These are phyloP conservation scores for Dactylellina parvicollis DNA, from an alignment of 2,329 filamentous ascomycete species.

Conservation along the genomic window DNA sequence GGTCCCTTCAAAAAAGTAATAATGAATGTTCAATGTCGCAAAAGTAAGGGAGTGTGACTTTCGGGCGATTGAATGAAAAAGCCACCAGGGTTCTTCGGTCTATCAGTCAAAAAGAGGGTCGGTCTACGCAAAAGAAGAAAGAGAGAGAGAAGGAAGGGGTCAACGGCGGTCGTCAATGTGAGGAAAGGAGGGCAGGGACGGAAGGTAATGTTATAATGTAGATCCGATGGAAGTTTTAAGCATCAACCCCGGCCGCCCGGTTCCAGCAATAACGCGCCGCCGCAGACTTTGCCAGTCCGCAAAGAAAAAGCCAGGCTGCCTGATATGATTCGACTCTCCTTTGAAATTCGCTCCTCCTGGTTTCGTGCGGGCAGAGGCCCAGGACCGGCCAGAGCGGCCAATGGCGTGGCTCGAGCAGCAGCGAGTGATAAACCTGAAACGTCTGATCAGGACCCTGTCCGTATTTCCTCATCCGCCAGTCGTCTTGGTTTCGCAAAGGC, in stretches of 20 bases:
- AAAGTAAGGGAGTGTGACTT: conserved; percentile 35
- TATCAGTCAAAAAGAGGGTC: conserved; percentile 36
- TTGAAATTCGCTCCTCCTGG: conserved; percentile 51
- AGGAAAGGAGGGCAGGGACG: conserved; percentile 36
- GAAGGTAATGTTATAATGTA: conserved; percentile 54
- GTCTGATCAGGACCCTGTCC: conserved; percentile 51
- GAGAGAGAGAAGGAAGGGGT: conserved; percentile 37
- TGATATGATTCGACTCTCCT: conserved; percentile 39
- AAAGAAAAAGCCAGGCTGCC: conserved; percentile 24
- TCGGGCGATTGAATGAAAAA: conserved; percentile 33
- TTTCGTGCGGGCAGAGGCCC: conserved; percentile 31
- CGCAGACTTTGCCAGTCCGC: conserved; percentile 26
- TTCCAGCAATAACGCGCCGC: conserved; percentile 40
- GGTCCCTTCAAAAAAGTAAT: too few relatives aligned
- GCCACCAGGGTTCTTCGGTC: conserved; percentile 48
- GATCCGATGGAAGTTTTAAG: conserved; percentile 53
- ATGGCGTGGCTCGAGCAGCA: conserved; percentile 33
- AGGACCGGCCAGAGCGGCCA: conserved; percentile 22
- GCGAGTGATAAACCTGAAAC: conserved; percentile 52
- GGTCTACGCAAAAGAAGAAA: conserved; percentile 31
- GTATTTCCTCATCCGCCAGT: conserved; percentile 51
- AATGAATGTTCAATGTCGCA: conserved; percentile 48
- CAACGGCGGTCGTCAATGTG: conserved; percentile 29
- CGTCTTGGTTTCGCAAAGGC: conserved; percentile 43
- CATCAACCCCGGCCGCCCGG: too few relatives aligned